phyloP scores from a whole-genome alignment of 768 basidiomycete genomes.

The Russula dissimulans region DNA sequence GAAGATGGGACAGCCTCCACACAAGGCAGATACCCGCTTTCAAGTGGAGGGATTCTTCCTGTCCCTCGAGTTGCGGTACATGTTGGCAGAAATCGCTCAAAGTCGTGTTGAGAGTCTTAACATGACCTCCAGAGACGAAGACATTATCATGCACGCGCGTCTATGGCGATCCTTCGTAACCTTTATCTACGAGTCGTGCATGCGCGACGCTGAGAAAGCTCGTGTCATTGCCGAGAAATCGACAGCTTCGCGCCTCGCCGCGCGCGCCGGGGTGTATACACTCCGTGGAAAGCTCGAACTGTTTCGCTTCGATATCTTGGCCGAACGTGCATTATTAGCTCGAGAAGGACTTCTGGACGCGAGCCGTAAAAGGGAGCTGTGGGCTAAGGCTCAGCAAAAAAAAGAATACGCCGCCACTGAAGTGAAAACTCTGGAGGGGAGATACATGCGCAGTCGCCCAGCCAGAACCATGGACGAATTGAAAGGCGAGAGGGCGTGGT shows the following conservation, averaged over 20 bases:
- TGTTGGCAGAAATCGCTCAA: conserved; percentile 27
- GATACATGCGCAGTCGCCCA: conserved; percentile 24
- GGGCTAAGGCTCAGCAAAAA: neutral
- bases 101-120: conserved; percentile 20
- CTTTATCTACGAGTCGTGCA: conserved; percentile 24
- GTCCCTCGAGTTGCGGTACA: conserved; percentile 29
- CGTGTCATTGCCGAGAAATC: conserved; percentile 20
- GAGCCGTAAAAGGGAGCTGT: neutral
- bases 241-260: conserved; percentile 25
- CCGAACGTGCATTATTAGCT: conserved; percentile 4
- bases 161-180: conserved; percentile 21
- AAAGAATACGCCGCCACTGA: neutral
- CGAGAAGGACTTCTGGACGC: neutral
- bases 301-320: conserved; percentile 22
- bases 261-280: conserved; percentile 18
- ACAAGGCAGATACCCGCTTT: conserved; percentile 29
- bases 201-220: conserved; percentile 23
- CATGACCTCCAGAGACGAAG: neutral
- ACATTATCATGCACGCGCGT: conserved; percentile 5
- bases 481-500: conserved; percentile 23
- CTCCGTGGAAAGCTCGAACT: conserved; percentile 24
- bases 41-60: conserved; percentile 29
- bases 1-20: conserved; percentile 29
- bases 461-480: conserved; percentile 7
- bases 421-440: neutral